phyloP scores from a whole-genome alignment of 164 flowering plant species.

The Aristolochia californica region DNA sequence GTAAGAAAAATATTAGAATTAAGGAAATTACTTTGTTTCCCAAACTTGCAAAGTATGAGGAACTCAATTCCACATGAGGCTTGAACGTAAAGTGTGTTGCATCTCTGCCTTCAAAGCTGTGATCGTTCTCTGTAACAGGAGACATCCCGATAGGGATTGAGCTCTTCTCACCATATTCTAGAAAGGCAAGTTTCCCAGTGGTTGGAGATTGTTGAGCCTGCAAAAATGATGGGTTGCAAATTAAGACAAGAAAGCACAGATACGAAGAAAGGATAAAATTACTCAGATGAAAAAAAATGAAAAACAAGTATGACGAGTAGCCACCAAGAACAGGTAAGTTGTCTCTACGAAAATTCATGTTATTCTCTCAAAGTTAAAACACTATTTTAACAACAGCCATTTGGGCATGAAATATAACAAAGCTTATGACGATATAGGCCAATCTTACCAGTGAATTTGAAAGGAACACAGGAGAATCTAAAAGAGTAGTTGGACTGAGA shows the following conservation, averaged over 20 bases:
- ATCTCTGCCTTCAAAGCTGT: constrained; percentile 27
- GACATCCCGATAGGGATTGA: constrained; percentile 18
- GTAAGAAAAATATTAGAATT: background rate
- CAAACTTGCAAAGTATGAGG: constrained; percentile 23
- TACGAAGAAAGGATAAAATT: background rate
- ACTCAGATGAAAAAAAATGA: background rate
- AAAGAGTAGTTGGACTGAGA: constrained; percentile 72
- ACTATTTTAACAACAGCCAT: too few relatives aligned
- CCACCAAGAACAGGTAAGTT: background rate
- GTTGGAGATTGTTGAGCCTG: constrained; percentile 92
- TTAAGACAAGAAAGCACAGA: background rate
- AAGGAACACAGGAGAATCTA: constrained; percentile 86
- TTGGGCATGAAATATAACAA: too few relatives aligned
- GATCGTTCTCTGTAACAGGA: constrained; percentile 33
- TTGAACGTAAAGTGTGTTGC: constrained; percentile 58
- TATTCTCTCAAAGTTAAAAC: background rate
- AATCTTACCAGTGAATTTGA: constrained; percentile 71
- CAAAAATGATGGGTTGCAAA: constrained; percentile 1
- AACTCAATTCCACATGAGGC: constrained; percentile 37
- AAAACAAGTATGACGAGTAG: background rate
- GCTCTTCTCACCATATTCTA: constrained; percentile 22
- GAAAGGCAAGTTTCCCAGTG: constrained; percentile 56
- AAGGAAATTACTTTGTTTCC: constrained; percentile 30
- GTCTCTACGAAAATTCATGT: background rate
- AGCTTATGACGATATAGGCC: background rate